phyloP scores from a whole-genome alignment of 768 basidiomycete species.

The Tricholoma furcatifolium region DNA sequence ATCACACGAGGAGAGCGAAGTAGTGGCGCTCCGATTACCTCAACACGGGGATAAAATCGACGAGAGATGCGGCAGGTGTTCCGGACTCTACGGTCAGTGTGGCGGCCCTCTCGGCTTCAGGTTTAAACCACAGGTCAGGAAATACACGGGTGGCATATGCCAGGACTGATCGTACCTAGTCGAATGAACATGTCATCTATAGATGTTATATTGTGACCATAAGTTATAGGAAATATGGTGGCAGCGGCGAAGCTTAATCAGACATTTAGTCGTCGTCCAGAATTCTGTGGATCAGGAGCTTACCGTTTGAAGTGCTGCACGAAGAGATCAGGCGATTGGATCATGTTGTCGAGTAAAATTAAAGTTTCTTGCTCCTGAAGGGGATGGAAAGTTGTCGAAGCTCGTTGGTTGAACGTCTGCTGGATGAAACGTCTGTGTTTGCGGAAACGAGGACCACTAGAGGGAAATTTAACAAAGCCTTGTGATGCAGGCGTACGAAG shows the following conservation, averaged over 20 bases:
- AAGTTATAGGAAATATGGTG: constrained; percentile 48
- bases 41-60: constrained; percentile 49
- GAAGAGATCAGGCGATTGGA: constrained; percentile 36
- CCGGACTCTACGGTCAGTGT: constrained; percentile 46
- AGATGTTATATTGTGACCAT: constrained; percentile 44
- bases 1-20: neutral
- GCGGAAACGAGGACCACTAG: constrained; percentile 48
- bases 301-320: constrained; percentile 45
- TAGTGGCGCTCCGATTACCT: constrained; percentile 24
- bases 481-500: no score
- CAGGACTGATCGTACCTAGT: constrained; percentile 32
- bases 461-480: no score
- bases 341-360: constrained; percentile 39
- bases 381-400: constrained; percentile 35
- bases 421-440: constrained; percentile 53
- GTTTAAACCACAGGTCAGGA: constrained; percentile 4
- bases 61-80: constrained; percentile 44
- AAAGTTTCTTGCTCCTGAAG: constrained; percentile 42
- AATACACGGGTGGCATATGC: constrained; percentile 1
- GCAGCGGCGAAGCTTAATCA: constrained; percentile 43
- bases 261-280: neutral
- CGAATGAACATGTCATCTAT: constrained; percentile 42
- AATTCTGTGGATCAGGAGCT: neutral
- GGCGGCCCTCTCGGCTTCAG: constrained; percentile 43
- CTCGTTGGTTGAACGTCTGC: constrained; percentile 45